Evolutionary conservation across 2,329 filamentous ascomycete genomes (phyloP), one percentile per base, ranked within the genome.

Genomic region (Fusarium mundagurra): DNA sequence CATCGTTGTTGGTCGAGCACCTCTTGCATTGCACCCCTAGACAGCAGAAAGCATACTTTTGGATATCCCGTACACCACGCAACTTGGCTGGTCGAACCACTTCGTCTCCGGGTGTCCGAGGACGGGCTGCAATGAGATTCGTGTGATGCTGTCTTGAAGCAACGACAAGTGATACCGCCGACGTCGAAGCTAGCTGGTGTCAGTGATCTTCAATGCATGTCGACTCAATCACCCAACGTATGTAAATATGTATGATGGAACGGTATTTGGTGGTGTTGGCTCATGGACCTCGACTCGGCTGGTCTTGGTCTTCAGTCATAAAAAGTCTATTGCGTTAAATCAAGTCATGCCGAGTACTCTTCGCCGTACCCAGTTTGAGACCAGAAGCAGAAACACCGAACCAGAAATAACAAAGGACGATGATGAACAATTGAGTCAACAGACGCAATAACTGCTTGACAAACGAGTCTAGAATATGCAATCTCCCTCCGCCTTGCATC

Each of bases 261-360:
- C 50, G 36, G 45, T 54, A 53, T 41, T 64, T 76, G 58, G 58
- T 73, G 64, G 70, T 76, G 75, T 67, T 77, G 76, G 76, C 68
- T 77, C 70, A 61, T 74, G 68, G 62, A 76, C 67, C 68, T 71
- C 33, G 76, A 78, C 76, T 74, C 76, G 70, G 55, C 39, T 78
- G 76, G 76, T 71, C 76, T 74, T 47, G 61, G 66, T 67, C 76
- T 72, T 67, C 70, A 74, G 69, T 78, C 72, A 76, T 77, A 66
- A 55, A 55, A 76, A 76, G 64, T 77, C 73, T 78, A 78, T 78
- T 78, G 72, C 51, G 66, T 75, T 65, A 47, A 64, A 70, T 57
- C 55, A 54, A 60, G 51, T 64, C 55, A 39, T 64, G 44, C 51
- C 27, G 29, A 62, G 61, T 50, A 72, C 67, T 72, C 63, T 69